These are phyloP conservation scores for Linanthus parryae DNA, from an alignment of 148 eudicot genomes.

Conservation along the genomic window DNA sequence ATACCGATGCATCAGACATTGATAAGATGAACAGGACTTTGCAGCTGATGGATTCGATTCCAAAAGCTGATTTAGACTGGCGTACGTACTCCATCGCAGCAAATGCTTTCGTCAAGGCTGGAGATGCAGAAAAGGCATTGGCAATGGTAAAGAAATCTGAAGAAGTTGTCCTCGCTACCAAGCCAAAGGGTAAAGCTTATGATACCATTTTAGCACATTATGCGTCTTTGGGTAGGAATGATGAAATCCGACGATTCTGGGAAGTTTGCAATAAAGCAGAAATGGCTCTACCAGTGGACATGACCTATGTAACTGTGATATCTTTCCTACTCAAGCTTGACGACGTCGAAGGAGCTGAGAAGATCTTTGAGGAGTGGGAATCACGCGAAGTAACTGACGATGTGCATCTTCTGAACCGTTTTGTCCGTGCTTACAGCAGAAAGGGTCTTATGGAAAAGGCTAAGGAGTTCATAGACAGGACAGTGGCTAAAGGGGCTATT, in stretches of 20 bases:
- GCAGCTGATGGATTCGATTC: constrained; percentile 25
- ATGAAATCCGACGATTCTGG: constrained; percentile 41
- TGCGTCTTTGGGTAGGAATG: constrained; percentile 28
- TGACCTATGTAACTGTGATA: constrained; percentile 27
- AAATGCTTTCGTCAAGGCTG: constrained; percentile 24
- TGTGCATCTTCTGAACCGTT: constrained; percentile 21
- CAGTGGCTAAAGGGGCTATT: constrained; percentile 21
- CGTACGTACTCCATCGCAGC: constrained; percentile 26
- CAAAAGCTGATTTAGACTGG: constrained; percentile 22
- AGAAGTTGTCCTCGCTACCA: constrained; percentile 13
- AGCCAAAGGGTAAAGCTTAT: constrained; percentile 18
- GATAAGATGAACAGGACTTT: constrained; percentile 23
- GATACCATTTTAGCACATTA: constrained; percentile 27
- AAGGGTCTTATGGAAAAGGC: constrained; percentile 26
- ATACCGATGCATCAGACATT: constrained; percentile 18
- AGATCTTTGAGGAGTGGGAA: constrained; percentile 35
- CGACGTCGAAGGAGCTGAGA: constrained; percentile 34
- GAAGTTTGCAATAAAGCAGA: constrained; percentile 22
- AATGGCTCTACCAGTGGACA: constrained; percentile 17
- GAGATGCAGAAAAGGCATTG: constrained; percentile 24
- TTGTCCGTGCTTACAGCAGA: constrained; percentile 21
- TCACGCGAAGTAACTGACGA: constrained; percentile 18
- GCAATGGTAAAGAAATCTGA: constrained; percentile 29
- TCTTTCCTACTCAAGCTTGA: constrained; percentile 18
- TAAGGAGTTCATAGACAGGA: constrained; percentile 19